Base-by-base conservation (phyloP, 306 rosid genomes). In the Sphenostylis stenocarpa region DNA sequence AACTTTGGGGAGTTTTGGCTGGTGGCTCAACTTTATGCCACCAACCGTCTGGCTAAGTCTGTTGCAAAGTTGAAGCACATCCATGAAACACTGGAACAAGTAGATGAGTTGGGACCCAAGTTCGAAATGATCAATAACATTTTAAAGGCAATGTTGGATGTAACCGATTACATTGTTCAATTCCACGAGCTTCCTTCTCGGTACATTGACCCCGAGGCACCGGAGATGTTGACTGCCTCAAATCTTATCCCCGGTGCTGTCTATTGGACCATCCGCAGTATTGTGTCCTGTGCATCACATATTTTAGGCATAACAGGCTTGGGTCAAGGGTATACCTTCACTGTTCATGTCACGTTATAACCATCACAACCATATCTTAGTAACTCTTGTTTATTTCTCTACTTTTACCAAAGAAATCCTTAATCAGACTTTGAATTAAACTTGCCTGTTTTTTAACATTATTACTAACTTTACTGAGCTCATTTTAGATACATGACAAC, bases 261-360 rank as follows among this genome's bases (percentile, higher is more conserved):
- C 24, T 91, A 91, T 83, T 91, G 97, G 97, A 85, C 88, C 61
- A 79, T 89, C 77, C 75, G 90, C 58, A 66, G 97, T 77, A 80
- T 83, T 44, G 84, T 91, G 17, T 73, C 82, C 7, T 87, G 84
- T 74, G 91, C 88, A 4, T 84, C 90, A 0, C 97, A 87, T 19
- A 56, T 86, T 69, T 20, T 75, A 36, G 85, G 78, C 78, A 75
- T 91, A 48, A 73, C 83, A 5, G 87, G 86, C 77, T 44, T 73
- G 38, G 86, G 82, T 64, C 83, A 82, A 5, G 89, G 82, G 96
- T 88, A 83, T 19, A 14, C 28, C 45, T 55, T 29, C 56, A 16
- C 23, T 76, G 53, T 65, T 75, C 3, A 17, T n/a, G 4, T n/a
- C 67, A 43, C 3, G 19, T 41, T 7, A 72, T 29, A 67, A 31